A percentile compares a stretch with the other conserved stretches of the same genome.
Conservation (phyloP, 495 filamentous ascomycete genomes). For the Zalerion maritima region DNA sequence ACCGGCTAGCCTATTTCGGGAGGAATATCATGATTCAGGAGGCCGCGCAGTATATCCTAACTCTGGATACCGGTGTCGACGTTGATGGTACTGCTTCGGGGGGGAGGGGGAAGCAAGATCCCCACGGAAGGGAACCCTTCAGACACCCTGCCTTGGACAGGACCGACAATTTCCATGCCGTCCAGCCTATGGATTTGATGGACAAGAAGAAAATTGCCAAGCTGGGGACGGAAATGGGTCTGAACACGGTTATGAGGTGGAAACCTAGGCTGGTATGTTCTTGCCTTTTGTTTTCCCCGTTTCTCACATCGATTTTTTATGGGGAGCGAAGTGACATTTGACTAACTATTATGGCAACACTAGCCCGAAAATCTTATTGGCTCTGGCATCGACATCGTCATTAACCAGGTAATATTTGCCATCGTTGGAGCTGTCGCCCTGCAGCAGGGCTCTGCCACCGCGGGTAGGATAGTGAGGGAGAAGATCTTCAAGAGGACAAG, state of each 20-base stretch:
- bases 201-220: slow-evolving; percentile 44
- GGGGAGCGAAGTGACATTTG: slow-evolving; percentile 4
- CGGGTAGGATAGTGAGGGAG: slow-evolving; percentile 58
- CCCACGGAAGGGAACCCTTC: slow-evolving; percentile 49
- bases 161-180: slow-evolving; percentile 47
- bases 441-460: slow-evolving; percentile 67
- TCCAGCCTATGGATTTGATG: slow-evolving; percentile 39
- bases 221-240: slow-evolving; percentile 52
- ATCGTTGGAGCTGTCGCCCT: slow-evolving; percentile 78
- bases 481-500: slow-evolving; percentile 51
- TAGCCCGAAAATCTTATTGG: slow-evolving; percentile 56
- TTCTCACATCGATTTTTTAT: background rate
- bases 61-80: no score
- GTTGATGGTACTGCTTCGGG: no score
- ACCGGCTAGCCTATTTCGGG: slow-evolving; percentile 84
- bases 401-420: slow-evolving; percentile 65
- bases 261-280: slow-evolving; percentile 59
- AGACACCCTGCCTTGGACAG: slow-evolving; percentile 57
- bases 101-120: no score
- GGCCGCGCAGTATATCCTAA: slow-evolving; percentile 3
- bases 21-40: slow-evolving; percentile 15
- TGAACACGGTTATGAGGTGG: slow-evolving; percentile 70
- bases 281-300: background rate
- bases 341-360: slow-evolving; percentile 6
- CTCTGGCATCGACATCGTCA: slow-evolving; percentile 59